Evolutionary conservation across 2,329 filamentous ascomycete species (phyloP), one percentile per base, ranked within the genome.

Genomic region (Coleophoma eucalyptorum): DNA sequence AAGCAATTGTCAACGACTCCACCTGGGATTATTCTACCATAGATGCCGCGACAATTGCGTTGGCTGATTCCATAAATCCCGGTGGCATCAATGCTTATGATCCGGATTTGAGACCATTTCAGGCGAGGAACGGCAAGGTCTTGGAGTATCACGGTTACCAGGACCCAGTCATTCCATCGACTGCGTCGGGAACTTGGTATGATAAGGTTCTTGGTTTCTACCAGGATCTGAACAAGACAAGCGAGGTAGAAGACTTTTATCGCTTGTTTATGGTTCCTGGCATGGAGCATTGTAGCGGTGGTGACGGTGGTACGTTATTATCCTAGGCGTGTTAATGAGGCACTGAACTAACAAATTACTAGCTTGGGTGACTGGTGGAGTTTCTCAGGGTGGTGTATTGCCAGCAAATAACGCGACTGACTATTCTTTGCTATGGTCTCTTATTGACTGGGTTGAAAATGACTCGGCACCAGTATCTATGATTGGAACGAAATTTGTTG

Each of bases 261-360:
- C 70, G 77, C 48, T 72, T 70, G 61, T 80, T 80, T 67, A 69
- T 69, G 40, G 73, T 73, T 61, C 74, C 61, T 52, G 79, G 78
- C 15, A 75, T 77, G 65, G 64, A 61, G 4, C 78, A 80, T 60
- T 80, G 77, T 55, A 52, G 18, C 41, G 53, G 46, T 66, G 77
- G 78, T 8, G 46, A 68, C 13, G 60, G 56, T 2, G 42, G 42
- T 44, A 32, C 12, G 42, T 44, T 12, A 26, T 26, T 26, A 26
- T 26, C 26, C 26, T 26, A 5, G 5, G 6, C 26, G 7, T 7
- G 7, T 26, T 26, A 5, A 5, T 26, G 10, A 26, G 7, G 10
- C 26, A 26, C 26, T 26, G 26, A 26, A 8, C 26, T 26, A 26
- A 26, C 26, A 26, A 26, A 26, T 3, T 3, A 21, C n/a, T 16